Evolutionary conservation across 306 rosid species (phyloP), one percentile per base, ranked within the genome.

Genomic region (Biancaea sappan): DNA sequence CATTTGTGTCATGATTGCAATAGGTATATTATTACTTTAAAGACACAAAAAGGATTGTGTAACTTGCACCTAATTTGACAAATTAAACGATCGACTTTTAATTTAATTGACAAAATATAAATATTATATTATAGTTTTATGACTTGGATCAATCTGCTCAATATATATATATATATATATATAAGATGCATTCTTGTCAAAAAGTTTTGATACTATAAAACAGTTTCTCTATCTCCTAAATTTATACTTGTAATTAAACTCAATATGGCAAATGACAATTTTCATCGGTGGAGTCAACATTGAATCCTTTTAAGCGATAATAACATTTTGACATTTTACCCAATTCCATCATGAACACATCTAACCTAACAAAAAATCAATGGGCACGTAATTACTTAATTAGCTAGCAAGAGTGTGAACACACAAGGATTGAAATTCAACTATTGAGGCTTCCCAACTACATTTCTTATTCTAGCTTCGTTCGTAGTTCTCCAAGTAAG

Each of bases 271-370:
- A 44, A 43, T 44, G n/a, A n/a, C n/a, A n/a, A n/a, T n/a, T n/a
- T n/a, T n/a, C n/a, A n/a, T n/a, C n/a, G n/a, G n/a, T n/a, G n/a
- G n/a, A 34, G 68, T 18, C 47, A 62, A 18, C 52, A 44, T 4
- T 11, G 21, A 40, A 15, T 21, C 1, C 51, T 69, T 68, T 31
- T 29, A 10, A 9, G 29, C 2, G n/a, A n/a, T 44, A 46, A 31
- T 11, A 56, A 31, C 58, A 29, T 31, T 32, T 67, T 31, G 57
- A 46, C 43, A 68, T 22, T 43, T 68, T 19, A 19, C 80, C 21
- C 54, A 72, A 68, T 34, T 31, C 3, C 43, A 56, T 43, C 31
- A 58, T 44, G 57, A 26, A 37, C 70, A 34, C 63, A 25, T 32
- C 43, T 31, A 57, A 10, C 28, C 16, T 41, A 24, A 18, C 15